These are phyloP conservation scores for Colletotrichum sp. DNA, from an alignment of 2,329 filamentous ascomycete genomes.

Conservation along the genomic window DNA sequence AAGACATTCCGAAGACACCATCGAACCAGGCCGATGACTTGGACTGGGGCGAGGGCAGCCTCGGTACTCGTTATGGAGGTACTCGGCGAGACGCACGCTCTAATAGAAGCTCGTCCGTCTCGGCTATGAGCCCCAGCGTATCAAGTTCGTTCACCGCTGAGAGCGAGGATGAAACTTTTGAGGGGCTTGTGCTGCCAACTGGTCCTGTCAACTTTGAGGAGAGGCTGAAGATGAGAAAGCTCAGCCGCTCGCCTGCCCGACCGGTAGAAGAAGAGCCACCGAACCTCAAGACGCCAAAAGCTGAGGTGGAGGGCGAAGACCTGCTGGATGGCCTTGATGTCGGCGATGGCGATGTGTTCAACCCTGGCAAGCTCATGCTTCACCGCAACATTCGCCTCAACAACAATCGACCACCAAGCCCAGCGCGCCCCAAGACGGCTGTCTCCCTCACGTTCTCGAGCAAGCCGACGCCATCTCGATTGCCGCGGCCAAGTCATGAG, in stretches of 20 bases:
- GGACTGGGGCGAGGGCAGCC: conserved; percentile 92
- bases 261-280: conserved; percentile 41
- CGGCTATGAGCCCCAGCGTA: conserved; percentile 89
- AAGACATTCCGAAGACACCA: conserved; percentile 67
- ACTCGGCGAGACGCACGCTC: conserved; percentile 81
- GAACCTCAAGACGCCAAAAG: conserved; percentile 32
- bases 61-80: conserved; percentile 88
- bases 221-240: conserved; percentile 74
- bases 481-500: conserved; percentile 76
- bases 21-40: conserved; percentile 73
- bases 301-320: conserved; percentile 68
- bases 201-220: conserved; percentile 85
- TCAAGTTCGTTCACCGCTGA: conserved; percentile 90
- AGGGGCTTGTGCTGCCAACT: conserved; percentile 83
- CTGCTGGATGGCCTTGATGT: conserved; percentile 88
- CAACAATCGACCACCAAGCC: conserved; percentile 69
- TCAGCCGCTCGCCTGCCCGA: conserved; percentile 60
- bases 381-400: conserved; percentile 94
- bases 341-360: conserved; percentile 81
- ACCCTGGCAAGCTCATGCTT: conserved; percentile 78
- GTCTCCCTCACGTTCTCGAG: conserved; percentile 92
- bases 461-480: conserved; percentile 72
- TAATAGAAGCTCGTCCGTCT: conserved; percentile 83
- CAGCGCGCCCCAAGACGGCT: conserved; percentile 72
- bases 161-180: conserved; percentile 91